Evolutionary conservation across 106 monocot species (phyloP).

Genomic region (Apostasia shenzhenica): DNA sequence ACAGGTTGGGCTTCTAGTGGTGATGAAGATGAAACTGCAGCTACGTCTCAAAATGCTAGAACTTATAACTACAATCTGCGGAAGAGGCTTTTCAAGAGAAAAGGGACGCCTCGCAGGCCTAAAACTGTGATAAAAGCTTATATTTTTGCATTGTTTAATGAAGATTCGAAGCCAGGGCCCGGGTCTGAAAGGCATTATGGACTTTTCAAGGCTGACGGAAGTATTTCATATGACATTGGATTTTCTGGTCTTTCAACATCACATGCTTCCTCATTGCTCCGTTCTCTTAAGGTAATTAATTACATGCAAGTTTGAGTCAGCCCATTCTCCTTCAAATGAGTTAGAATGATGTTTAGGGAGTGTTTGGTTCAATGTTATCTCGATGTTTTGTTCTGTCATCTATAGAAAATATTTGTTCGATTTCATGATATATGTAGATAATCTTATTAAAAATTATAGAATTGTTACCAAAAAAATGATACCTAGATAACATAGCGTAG

Average conservation of each 20-base stretch:
- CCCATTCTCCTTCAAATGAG: too few species aligned
- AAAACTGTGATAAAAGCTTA: conserved; percentile 62
- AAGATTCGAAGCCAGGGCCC: conserved; percentile 68
- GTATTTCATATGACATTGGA: conserved; percentile 83
- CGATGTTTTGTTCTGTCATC: too few species aligned
- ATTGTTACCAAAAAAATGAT: too few species aligned
- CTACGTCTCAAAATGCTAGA: conserved; percentile 59
- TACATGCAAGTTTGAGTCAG: too few species aligned
- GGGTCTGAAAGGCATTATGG: conserved; percentile 79
- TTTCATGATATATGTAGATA: too few species aligned
- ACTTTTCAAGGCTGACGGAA: conserved; percentile 85
- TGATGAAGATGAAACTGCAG: conserved; percentile 66
- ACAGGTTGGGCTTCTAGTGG: conserved; percentile 91
- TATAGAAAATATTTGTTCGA: too few species aligned
- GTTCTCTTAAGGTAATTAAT: conserved; percentile 39
- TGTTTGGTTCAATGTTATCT: too few species aligned
- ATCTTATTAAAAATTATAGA: too few species aligned
- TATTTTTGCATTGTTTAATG: conserved; percentile 89
- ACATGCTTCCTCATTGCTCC: conserved; percentile 24
- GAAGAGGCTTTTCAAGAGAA: conserved; percentile 68
- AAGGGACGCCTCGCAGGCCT: conserved; percentile 77
- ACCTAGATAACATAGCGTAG: too few species aligned
- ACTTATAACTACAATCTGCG: conserved; percentile 81
- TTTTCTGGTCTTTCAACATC: conserved; percentile 37
- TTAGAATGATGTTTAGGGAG: too few species aligned